These are phyloP conservation scores for Paecilomyces niveus DNA, from an alignment of 2,329 filamentous ascomycete species.

Conservation along the genomic window DNA sequence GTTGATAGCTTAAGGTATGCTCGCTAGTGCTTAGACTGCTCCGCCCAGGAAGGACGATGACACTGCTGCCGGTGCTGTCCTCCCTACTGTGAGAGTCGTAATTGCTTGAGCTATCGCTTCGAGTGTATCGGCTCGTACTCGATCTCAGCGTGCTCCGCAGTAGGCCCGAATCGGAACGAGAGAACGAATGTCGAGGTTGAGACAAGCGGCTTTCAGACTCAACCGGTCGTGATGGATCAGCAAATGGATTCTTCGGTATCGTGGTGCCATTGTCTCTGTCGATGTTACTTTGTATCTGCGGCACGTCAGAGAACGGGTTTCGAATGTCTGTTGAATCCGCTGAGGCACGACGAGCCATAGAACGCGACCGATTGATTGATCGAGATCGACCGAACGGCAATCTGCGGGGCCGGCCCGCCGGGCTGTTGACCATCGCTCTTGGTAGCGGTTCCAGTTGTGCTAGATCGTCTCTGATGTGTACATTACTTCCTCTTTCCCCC, in stretches of 20 bases:
- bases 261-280: neutral
- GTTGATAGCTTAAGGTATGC: constrained; percentile 8
- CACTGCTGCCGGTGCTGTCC: constrained; percentile 19
- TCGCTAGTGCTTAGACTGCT: constrained; percentile 13
- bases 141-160: neutral
- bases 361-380: neutral
- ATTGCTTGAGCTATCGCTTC: neutral
- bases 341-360: neutral
- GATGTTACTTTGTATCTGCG: neutral
- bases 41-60: constrained; percentile 20
- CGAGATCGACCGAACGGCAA: neutral
- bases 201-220: neutral
- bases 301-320: neutral
- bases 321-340: neutral
- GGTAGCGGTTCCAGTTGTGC: neutral
- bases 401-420: neutral
- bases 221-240: neutral
- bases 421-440: neutral
- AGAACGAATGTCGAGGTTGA: neutral
- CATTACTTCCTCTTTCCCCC: neutral
- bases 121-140: neutral
- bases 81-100: constrained; percentile 3
- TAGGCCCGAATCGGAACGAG: neutral
- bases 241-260: neutral
- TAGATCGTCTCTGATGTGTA: neutral